Evolutionary conservation across 1,139 yeast species (phyloP).

Genomic region (Citeromyces hawaiiensis): DNA sequence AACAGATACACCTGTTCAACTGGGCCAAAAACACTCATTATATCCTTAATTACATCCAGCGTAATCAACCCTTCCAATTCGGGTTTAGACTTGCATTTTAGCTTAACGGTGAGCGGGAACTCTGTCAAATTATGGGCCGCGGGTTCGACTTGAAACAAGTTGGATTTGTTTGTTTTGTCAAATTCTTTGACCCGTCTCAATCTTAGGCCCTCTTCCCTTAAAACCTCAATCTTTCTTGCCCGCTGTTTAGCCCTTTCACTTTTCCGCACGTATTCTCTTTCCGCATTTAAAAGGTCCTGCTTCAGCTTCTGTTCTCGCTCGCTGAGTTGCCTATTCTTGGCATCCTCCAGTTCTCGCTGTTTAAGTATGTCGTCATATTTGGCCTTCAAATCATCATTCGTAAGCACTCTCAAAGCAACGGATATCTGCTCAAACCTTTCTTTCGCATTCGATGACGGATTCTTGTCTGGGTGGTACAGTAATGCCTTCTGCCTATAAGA

Average conservation of each 20-base stretch:
- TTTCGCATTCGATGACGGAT: constrained; percentile 18
- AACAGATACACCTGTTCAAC: constrained; percentile 13
- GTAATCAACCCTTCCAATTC: constrained; percentile 21
- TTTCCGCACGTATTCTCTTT: constrained; percentile 9
- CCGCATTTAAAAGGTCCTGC: constrained; percentile 21
- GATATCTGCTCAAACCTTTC: constrained; percentile 25
- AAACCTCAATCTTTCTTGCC: not conserved
- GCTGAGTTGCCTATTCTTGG: constrained; percentile 11
- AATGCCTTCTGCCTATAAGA: constrained; percentile 16
- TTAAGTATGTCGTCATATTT: constrained; percentile 22
- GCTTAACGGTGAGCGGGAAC: constrained; percentile 11
- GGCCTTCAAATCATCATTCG: constrained; percentile 16
- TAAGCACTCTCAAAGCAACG: constrained; percentile 26
- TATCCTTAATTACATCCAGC: constrained; percentile 19
- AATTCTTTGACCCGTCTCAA: constrained; percentile 7
- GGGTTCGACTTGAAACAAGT: not conserved
- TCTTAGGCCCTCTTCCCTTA: constrained; percentile 8
- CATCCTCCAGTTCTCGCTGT: not conserved
- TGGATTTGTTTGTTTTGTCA: constrained; percentile 2
- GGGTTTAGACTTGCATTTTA: constrained; percentile 32
- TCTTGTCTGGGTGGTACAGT: constrained; percentile 32
- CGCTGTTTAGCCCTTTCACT: not conserved
- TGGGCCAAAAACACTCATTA: constrained; percentile 35
- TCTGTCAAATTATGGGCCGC: too few species aligned
- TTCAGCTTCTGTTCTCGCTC: constrained; percentile 21